Base-by-base conservation (phyloP, 2,329 filamentous ascomycete species). In the Zalaria obscura region DNA sequence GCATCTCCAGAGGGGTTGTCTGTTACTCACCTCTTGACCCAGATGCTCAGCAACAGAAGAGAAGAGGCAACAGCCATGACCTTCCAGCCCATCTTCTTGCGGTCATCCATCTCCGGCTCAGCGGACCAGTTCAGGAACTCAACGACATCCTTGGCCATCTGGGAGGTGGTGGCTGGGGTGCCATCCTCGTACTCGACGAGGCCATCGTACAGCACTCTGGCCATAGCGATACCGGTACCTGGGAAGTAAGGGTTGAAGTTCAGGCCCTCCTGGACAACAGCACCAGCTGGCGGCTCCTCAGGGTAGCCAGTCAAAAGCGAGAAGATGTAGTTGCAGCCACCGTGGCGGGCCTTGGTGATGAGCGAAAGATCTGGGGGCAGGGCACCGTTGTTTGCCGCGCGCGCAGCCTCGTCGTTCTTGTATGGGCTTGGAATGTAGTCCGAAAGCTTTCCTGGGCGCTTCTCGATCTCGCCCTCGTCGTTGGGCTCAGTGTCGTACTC, bases 221-320 rank as follows among this genome's bases (percentile, higher is more conserved):
- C 89, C 91, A 98, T 98, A 58, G 84, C 91, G 64, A 98, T 98
- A 62, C 89, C 89, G 55, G 91, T 96, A 61, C 91, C 91, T 44
- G 91, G 91, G 80, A 98, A 98, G 76, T 95, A 98, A 47, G 91
- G 91, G 78, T 98, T 98, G 79, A 98, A 98, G 80, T 96, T 95
- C 68, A 98, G 80, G 59, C 91, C 91, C 47, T 80, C 78, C 55
- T 79, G 80, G 46, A 98, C 82, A 55, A 75, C 70, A 48, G 84
- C 87, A 62, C 91, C 91, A 40, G 91, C 85, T 41, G 91, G 91
- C 46, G 86, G 75, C 69, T 98, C 91, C 54, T 98, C 91, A 46
- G 91, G 91, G 68, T 98, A 98, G 55, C 91, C 91, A 43, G 91
- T 98, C 60, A 98, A 71, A 64, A 98, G 75, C 64, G 73, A 86